Conservation (phyloP, 2,329 filamentous ascomycete species). For the Hypomyces perniciosus region DNA sequence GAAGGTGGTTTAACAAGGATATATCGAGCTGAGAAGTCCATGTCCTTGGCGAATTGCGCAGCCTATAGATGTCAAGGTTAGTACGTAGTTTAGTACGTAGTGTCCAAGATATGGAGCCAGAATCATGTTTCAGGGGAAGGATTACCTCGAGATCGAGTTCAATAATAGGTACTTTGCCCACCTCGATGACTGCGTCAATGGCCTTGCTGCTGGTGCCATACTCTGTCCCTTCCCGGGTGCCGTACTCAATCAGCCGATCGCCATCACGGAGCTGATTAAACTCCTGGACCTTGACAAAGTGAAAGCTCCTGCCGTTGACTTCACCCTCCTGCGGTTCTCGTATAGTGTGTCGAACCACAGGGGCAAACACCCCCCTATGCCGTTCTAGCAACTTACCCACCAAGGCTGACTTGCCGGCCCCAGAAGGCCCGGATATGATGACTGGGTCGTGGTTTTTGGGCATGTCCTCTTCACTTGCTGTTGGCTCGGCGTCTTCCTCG, state of each 20-base stretch:
- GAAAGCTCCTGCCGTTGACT: conserved; percentile 44
- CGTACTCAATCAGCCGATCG: conserved; percentile 54
- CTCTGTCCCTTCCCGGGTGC: conserved; percentile 40
- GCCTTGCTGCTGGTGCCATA: conserved; percentile 53
- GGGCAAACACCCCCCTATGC: conserved; percentile 59
- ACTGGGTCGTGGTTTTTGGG: conserved; percentile 50
- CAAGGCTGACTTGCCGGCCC: conserved; percentile 58
- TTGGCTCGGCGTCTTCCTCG: conserved; percentile 28
- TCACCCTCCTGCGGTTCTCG: conserved; percentile 45
- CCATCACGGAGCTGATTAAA: conserved; percentile 55
- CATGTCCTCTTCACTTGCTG: conserved; percentile 28
- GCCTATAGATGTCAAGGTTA: conserved; percentile 32
- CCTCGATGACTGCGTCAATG: conserved; percentile 45
- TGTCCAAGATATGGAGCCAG: not conserved
- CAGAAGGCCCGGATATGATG: conserved; percentile 60
- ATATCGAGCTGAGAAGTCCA: conserved; percentile 49
- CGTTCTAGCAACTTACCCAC: conserved; percentile 57
- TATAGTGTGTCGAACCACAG: conserved; percentile 50
- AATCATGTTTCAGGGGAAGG: conserved; percentile 6
- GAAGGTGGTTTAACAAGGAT: conserved; percentile 45
- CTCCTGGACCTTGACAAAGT: conserved; percentile 50
- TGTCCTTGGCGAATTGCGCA: conserved; percentile 51
- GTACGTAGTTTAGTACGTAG: conserved; percentile 4
- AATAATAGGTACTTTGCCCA: conserved; percentile 55
- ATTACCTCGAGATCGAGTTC: conserved; percentile 48